A percentile compares a stretch with the other conserved stretches of the same genome.
Conservation (phyloP, 2,329 filamentous ascomycete genomes). For the Westerdykella sp. region DNA sequence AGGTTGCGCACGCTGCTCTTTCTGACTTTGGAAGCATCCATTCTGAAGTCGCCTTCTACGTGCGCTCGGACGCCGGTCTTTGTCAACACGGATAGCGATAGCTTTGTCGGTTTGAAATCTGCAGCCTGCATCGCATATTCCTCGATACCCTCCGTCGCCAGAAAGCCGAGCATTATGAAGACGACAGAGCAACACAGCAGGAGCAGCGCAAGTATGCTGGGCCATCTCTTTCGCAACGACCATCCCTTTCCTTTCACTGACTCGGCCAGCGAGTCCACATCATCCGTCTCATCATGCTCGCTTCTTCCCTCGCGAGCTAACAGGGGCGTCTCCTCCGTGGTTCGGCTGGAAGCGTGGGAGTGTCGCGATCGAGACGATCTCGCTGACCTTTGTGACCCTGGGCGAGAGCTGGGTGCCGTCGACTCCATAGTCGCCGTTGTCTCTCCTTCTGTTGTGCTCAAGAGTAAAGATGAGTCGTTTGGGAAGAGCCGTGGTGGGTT, state of each 20-base stretch:
- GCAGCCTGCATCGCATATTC: conserved; percentile 80
- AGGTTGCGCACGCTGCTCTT: conserved; percentile 66
- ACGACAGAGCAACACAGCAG: conserved; percentile 58
- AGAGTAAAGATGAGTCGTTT: too few relatives aligned
- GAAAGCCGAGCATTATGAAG: conserved; percentile 74
- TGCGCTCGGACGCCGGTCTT: conserved; percentile 69
- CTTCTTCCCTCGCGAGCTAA: conserved; percentile 24
- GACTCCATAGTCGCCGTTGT: conserved; percentile 1
- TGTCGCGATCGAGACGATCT: conserved; percentile 28
- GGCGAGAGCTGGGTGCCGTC: conserved; percentile 31
- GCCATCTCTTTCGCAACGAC: conserved; percentile 56
- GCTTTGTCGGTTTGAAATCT: conserved; percentile 72
- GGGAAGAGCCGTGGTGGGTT: too few relatives aligned
- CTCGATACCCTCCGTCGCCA: conserved; percentile 72
- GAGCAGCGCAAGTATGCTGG: conserved; percentile 67
- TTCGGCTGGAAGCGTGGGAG: conserved; percentile 26
- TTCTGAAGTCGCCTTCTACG: conserved; percentile 71
- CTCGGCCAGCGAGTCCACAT: conserved; percentile 21
- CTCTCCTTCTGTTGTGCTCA: too few relatives aligned
- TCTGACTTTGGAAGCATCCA: conserved; percentile 71
- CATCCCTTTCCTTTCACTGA: conserved; percentile 29
- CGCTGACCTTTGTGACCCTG: conserved; percentile 32
- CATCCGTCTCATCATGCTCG: conserved; percentile 18
- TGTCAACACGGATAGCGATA: conserved; percentile 83
- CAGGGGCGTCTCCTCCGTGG: conserved; percentile 39